Evolutionary conservation across 1,284 basidiomycete genomes (phyloP), one percentile per base, ranked within the genome.

Genomic region (Cystobasidium pallidum): DNA sequence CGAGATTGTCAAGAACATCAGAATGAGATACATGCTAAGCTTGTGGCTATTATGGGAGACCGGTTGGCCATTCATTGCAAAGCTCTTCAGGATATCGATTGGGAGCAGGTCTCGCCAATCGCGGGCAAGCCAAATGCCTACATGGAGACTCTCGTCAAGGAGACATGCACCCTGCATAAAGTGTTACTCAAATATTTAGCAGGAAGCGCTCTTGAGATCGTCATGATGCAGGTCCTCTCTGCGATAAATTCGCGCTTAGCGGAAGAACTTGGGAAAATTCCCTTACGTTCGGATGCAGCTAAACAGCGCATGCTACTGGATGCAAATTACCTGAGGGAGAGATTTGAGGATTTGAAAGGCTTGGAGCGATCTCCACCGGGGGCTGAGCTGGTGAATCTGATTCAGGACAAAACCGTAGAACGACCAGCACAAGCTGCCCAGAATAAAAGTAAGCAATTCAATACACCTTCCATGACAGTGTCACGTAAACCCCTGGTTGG

Each of bases 1-100:
- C 86, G 95, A 82, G 96, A 99, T 81, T 98, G 91, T 80, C 94
- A 97, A 85, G 95, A 99, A 81, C 95, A 99, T 82, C 96, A 99
- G 82, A 92, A 94, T 80, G 96, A 99, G 84, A 97, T 99, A 66
- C 94, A 99, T 81, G 87, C 92, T 68, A 99, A 99, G 83, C 86
- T 99, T 66, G 90, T 99, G 63, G 91, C 94, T 43, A 99, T 99
- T 82, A 99, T 99, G 96, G 89, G 93, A 65, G 95, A 99, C 82
- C 87, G 95, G 63, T 84, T 99, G 58, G 88, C 85, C 74, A 89
- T 91, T 0, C 95, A 99, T 81, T 89, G 91, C 80, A 88, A 88
- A 79, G 84, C 88, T 30, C 83, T 94, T 67, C 88, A 88, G 82
- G 89, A 71, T 81, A 83, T 15, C 55, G 58, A 62, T 52, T 62